Conservation (phyloP, 2,329 filamentous ascomycete genomes). For the Apiospora rasikravindrae region DNA sequence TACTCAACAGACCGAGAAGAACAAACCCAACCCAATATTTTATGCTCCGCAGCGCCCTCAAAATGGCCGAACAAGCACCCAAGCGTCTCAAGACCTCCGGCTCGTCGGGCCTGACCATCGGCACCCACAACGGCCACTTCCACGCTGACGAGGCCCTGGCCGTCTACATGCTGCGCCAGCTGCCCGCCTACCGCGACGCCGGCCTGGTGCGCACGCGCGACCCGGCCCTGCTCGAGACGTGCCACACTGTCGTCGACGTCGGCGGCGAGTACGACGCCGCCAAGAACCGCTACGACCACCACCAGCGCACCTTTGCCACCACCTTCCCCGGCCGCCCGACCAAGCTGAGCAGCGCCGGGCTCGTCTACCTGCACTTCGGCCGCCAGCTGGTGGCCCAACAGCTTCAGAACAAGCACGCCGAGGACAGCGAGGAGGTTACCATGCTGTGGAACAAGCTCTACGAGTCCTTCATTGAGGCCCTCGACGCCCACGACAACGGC, state of each 20-base stretch:
- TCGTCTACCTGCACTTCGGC: slow-evolving; percentile 97
- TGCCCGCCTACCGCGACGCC: slow-evolving; percentile 79
- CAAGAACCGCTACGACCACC: slow-evolving; percentile 88
- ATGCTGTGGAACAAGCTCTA: slow-evolving; percentile 90
- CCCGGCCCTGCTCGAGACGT: slow-evolving; percentile 74
- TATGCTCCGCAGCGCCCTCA: slow-evolving; percentile 32
- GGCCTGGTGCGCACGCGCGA: slow-evolving; percentile 87
- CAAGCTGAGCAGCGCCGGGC: slow-evolving; percentile 90
- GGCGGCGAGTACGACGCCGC: slow-evolving; percentile 87
- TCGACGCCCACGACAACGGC: slow-evolving; percentile 98
- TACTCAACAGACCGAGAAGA: not conserved
- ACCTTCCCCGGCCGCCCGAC: slow-evolving; percentile 85
- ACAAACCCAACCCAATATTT: not conserved
- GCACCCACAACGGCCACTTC: slow-evolving; percentile 98
- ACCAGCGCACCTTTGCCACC: slow-evolving; percentile 88
- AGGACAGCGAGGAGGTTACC: slow-evolving; percentile 70
- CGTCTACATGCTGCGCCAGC: slow-evolving; percentile 90
- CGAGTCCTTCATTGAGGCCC: slow-evolving; percentile 89
- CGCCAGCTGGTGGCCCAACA: slow-evolving; percentile 74
- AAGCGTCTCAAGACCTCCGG: slow-evolving; percentile 84
- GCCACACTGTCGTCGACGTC: slow-evolving; percentile 98
- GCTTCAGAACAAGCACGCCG: slow-evolving; percentile 50
- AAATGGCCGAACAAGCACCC: slow-evolving; percentile 71
- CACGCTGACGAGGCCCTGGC: slow-evolving; percentile 98
- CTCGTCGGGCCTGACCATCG: slow-evolving; percentile 67